phyloP scores from a whole-genome alignment of 805 yeast species.

The Jamesozyma spencerorum region DNA sequence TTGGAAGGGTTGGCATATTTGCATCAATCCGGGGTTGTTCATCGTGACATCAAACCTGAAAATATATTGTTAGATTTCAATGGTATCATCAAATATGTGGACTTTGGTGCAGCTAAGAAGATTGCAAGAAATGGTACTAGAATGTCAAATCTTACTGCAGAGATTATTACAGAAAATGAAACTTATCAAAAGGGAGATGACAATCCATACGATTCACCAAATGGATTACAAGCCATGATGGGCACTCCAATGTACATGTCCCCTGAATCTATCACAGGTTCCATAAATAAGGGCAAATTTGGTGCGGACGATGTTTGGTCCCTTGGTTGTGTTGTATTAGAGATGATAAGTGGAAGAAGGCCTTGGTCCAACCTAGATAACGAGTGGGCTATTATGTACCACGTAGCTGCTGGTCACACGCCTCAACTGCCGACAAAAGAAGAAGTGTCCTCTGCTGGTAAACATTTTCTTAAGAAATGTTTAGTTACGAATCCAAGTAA shows the following conservation, averaged over 20 bases:
- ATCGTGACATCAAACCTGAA: slow-evolving; percentile 93
- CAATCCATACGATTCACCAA: slow-evolving; percentile 6
- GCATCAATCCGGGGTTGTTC: slow-evolving; percentile 92
- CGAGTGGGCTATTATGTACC: slow-evolving; percentile 98
- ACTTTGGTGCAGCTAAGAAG: slow-evolving; percentile 95
- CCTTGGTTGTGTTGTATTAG: slow-evolving; percentile 87
- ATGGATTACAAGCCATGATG: slow-evolving; percentile 34
- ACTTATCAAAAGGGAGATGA: slow-evolving; percentile 3
- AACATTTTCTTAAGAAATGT: slow-evolving; percentile 60
- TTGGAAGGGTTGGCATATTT: slow-evolving; percentile 90
- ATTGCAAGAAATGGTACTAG: slow-evolving; percentile 51
- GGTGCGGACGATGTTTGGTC: slow-evolving; percentile 82
- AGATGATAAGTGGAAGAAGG: slow-evolving; percentile 92
- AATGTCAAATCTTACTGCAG: slow-evolving; percentile 1
- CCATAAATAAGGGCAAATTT: slow-evolving; percentile 33
- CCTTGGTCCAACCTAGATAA: slow-evolving; percentile 97
- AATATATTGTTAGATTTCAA: slow-evolving; percentile 81
- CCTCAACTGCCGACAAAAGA: slow-evolving; percentile 77
- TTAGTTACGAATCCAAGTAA: slow-evolving; percentile 72
- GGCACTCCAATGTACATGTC: slow-evolving; percentile 99
- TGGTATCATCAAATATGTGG: slow-evolving; percentile 91
- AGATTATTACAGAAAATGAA: neutral
- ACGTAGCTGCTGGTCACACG: slow-evolving; percentile 88
- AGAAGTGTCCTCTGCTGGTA: slow-evolving; percentile 70
- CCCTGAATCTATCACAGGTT: slow-evolving; percentile 88